Conservation (phyloP, 345 rosid genomes). For the Conringia planisiliqua region DNA sequence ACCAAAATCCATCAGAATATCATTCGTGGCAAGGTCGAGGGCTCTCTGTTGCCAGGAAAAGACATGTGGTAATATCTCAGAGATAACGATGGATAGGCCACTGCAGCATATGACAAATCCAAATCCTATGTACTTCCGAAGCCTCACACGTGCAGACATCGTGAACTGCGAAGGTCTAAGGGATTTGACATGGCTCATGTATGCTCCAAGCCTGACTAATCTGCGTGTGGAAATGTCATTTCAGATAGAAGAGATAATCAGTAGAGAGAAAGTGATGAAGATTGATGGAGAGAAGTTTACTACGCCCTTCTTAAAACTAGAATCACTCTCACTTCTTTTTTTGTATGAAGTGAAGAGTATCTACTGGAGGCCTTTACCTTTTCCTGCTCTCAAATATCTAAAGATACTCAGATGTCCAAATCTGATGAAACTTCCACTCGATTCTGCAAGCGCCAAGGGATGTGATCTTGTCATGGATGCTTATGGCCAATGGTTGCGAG, state of each 20-base stretch:
- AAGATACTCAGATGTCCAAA: background rate
- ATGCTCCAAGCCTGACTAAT: background rate
- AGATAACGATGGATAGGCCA: background rate
- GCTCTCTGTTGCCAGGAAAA: background rate
- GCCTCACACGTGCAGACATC: background rate
- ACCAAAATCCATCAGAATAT: background rate
- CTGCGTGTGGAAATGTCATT: background rate
- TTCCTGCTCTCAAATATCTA: background rate
- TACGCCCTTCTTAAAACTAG: slow-evolving; percentile 21
- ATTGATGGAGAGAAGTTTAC: background rate
- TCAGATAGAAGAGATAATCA: background rate
- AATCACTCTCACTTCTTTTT: background rate
- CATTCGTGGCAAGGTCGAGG: background rate
- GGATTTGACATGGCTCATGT: background rate
- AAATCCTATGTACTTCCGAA: background rate
- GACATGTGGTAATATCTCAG: too few relatives aligned
- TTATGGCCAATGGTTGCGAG: background rate
- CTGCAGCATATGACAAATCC: background rate
- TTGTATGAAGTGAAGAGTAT: background rate
- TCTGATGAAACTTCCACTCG: background rate
- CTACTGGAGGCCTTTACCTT: background rate
- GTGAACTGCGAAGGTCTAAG: background rate
- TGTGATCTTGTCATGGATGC: background rate
- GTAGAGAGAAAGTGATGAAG: background rate
- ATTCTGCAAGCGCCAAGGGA: background rate